Evolutionary conservation across 305 asterid species (phyloP).

Genomic region (Fraxinus sp.): DNA sequence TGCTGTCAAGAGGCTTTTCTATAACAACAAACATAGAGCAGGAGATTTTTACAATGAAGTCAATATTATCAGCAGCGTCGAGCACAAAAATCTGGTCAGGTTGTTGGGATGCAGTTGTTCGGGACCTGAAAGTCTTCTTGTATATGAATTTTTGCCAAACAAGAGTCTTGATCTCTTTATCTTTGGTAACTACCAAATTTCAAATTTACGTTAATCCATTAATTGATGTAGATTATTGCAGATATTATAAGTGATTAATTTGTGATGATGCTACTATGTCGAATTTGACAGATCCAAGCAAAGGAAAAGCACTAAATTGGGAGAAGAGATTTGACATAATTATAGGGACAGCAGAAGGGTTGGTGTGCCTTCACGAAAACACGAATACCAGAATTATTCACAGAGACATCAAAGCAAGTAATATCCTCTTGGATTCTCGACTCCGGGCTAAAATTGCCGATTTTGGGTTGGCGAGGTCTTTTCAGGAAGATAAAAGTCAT

Average conservation of each 20-base stretch:
- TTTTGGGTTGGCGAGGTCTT: conserved; percentile 85
- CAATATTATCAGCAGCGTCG: conserved; percentile 23
- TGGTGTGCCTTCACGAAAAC: conserved; percentile 91
- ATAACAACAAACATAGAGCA: conserved; percentile 23
- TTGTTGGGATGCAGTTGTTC: conserved; percentile 25
- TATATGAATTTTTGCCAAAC: background rate
- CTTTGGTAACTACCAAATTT: conserved; percentile 13
- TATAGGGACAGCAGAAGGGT: conserved; percentile 71
- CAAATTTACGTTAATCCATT: background rate
- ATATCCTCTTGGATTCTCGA: conserved; percentile 59
- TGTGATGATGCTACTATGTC: background rate
- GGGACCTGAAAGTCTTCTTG: conserved; percentile 19
- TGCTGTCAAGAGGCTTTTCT: conserved; percentile 28
- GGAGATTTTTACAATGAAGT: conserved; percentile 25
- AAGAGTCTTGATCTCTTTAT: conserved; percentile 22
- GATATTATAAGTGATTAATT: no score
- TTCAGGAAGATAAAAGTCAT: conserved; percentile 79
- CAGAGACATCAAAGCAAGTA: conserved; percentile 86
- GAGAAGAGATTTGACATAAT: conserved; percentile 61
- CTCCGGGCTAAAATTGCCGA: conserved; percentile 71
- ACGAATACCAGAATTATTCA: conserved; percentile 61
- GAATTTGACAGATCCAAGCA: conserved; percentile 27
- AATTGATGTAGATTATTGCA: no score
- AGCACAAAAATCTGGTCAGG: conserved; percentile 22
- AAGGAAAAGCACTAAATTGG: conserved; percentile 35